phyloP scores from a whole-genome alignment of 352 stramenopile species.

The Phytophthora fragariae region DNA sequence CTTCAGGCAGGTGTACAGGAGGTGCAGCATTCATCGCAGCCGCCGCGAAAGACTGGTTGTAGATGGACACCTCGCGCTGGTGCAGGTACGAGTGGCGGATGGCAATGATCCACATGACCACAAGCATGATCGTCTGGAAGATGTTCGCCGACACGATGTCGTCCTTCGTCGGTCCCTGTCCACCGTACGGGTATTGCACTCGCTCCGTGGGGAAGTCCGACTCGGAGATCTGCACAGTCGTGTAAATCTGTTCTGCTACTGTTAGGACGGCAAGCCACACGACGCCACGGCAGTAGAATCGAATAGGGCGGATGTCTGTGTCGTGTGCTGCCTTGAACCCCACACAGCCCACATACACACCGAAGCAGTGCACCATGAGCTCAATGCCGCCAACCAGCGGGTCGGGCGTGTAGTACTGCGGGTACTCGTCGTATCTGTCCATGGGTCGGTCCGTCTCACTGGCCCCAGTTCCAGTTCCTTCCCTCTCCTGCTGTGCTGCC shows the following conservation, averaged over 20 bases:
- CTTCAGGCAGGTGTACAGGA: constrained; percentile 69
- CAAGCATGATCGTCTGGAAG: constrained; percentile 86
- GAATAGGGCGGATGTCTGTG: constrained; percentile 86
- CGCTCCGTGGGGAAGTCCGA: constrained; percentile 77
- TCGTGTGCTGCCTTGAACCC: constrained; percentile 89
- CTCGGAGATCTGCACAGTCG: constrained; percentile 81
- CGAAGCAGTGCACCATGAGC: constrained; percentile 82
- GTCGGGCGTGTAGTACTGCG: constrained; percentile 83
- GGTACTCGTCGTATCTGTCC: constrained; percentile 79
- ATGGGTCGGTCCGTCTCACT: constrained; percentile 48
- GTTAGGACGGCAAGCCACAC: constrained; percentile 84
- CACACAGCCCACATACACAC: constrained; percentile 87
- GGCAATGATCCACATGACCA: constrained; percentile 85
- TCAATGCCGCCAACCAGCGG: constrained; percentile 72
- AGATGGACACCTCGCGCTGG: constrained; percentile 73
- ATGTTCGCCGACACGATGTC: constrained; percentile 89
- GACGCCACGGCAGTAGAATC: constrained; percentile 83
- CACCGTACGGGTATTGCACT: constrained; percentile 77
- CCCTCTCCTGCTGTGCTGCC: constrained; percentile 40
- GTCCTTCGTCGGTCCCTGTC: constrained; percentile 79
- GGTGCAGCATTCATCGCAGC: constrained; percentile 87
- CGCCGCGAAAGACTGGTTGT: constrained; percentile 84
- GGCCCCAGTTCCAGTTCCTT: constrained; percentile 23
- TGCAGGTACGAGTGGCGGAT: constrained; percentile 85
- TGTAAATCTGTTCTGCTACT: constrained; percentile 83